Evolutionary conservation across 352 stramenopile species (phyloP), one percentile per base, ranked within the genome.

Genomic region (Globisporangium heterothallicum): DNA sequence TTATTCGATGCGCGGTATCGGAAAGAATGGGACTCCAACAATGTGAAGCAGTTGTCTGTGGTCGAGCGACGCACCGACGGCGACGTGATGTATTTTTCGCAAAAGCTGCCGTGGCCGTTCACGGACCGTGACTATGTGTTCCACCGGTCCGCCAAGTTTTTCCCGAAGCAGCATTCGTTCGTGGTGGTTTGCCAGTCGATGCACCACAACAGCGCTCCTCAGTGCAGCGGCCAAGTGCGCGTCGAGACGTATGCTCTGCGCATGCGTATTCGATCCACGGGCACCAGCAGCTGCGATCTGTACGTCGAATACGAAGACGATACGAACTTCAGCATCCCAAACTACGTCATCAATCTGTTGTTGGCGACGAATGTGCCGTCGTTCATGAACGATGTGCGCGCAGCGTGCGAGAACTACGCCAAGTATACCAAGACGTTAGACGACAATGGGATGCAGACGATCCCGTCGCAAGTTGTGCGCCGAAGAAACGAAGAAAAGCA

Each of bases 41-140:
- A 74, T 34, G 53, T 78, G 4, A 70, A 72, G 22, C 49, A 85
- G 29, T 29, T 74, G 13, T 61, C 72, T 6, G 66, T 83, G 19
- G 30, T 92, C 26, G 76, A 87, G 27, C 63, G 58, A 6, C 53
- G 72, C 40, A 50, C 62, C 2, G 63, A 74, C 13, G 69, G 72
- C 40, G 76, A 88, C 54, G 66, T 92, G 29, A 70, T 92, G 58
- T 88, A 92, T 53, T 83, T 61, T 48, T 55, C 68, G 0, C 27
- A 72, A 27, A 70, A 72, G 21, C 48, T 89, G 42, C 74, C 74
- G 43, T 92, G 81, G 81, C 81, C 81, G 12, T 68, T 89, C 29
- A 53, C 78, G 8, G 70, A 76, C 45, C 78, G 81, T 6, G 81
- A 92, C 58, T 92, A 92, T 53, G 81, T 90, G n/a, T 92, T 83